Percentiles rank a stretch among this genome's conserved stretches.
Conservation (phyloP, 139 green algal genomes). For the Yamagishiella unicocca region DNA sequence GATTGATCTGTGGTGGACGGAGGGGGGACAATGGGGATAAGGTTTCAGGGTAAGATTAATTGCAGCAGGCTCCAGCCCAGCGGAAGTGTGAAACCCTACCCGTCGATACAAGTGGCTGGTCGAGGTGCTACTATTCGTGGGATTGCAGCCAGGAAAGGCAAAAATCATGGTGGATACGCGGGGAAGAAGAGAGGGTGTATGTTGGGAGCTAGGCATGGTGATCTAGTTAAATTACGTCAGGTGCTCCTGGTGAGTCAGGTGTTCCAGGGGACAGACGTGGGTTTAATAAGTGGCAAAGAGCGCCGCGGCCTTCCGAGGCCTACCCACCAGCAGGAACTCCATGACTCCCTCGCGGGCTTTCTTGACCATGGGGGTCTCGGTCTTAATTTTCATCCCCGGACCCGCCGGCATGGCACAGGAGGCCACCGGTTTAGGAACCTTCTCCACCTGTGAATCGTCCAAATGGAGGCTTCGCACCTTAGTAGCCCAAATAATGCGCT, state of each 20-base stretch:
- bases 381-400: constrained; percentile 98
- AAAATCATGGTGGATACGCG: too few relatives aligned
- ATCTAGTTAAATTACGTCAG: too few relatives aligned
- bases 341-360: constrained; percentile 99
- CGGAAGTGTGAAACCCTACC: too few relatives aligned
- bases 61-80: too few relatives aligned
- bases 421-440: constrained; percentile 95
- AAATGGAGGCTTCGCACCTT: neutral
- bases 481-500: neutral
- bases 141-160: too few relatives aligned
- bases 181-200: too few relatives aligned
- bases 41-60: too few relatives aligned
- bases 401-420: constrained; percentile 98
- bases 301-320: neutral
- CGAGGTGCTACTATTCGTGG: too few relatives aligned
- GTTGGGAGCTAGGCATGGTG: too few relatives aligned
- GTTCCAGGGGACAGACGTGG: too few relatives aligned
- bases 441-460: constrained; percentile 86
- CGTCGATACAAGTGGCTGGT: too few relatives aligned
- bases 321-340: constrained; percentile 96
- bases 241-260: too few relatives aligned
- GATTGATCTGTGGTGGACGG: constrained; percentile 85
- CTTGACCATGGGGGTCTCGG: constrained; percentile 95
- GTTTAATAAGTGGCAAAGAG: neutral
- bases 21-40: neutral